A percentile compares a stretch with the other conserved stretches of the same genome.
Evolutionary conservation across 257 asterid species (phyloP).

Genomic region (Nicotiana sylvestris): DNA sequence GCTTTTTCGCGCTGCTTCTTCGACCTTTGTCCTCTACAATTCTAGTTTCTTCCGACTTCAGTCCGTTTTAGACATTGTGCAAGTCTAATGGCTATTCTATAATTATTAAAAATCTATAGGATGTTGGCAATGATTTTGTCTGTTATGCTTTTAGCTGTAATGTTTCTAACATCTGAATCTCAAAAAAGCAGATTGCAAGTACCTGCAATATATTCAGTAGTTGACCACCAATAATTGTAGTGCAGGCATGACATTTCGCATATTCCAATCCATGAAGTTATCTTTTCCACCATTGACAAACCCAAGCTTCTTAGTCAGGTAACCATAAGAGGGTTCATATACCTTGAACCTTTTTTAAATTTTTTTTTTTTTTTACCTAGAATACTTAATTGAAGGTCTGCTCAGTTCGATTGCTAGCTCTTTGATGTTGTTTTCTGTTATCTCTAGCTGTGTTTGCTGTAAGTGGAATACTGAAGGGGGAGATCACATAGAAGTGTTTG

Average conservation of each 20-base stretch:
- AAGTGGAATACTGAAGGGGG: not conserved
- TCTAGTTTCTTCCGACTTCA: not conserved
- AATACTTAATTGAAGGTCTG: conserved; percentile 8
- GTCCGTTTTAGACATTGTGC: not conserved
- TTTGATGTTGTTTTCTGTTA: not conserved
- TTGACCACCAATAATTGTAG: conserved; percentile 12
- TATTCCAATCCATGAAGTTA: conserved; percentile 63
- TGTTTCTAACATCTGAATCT: not conserved
- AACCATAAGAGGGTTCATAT: conserved; percentile 17
- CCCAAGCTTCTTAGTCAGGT: conserved; percentile 97
- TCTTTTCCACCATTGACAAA: conserved; percentile 85
- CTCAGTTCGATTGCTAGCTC: conserved; percentile 5
- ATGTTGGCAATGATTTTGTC: not conserved
- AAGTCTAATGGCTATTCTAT: not conserved
- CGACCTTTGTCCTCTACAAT: not conserved
- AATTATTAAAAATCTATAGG: not conserved
- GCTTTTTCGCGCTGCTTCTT: not conserved
- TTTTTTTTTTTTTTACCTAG: not conserved
- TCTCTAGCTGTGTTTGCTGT: not conserved
- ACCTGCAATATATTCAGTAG: conserved; percentile 7
- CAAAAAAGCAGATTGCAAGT: not conserved
- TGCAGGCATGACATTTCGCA: conserved; percentile 64
- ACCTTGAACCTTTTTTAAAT: not conserved
- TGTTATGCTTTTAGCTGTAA: not conserved
- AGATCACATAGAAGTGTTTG: conserved; percentile 1